Conservation (phyloP, 768 basidiomycete species). For the Royoungia palumana region DNA sequence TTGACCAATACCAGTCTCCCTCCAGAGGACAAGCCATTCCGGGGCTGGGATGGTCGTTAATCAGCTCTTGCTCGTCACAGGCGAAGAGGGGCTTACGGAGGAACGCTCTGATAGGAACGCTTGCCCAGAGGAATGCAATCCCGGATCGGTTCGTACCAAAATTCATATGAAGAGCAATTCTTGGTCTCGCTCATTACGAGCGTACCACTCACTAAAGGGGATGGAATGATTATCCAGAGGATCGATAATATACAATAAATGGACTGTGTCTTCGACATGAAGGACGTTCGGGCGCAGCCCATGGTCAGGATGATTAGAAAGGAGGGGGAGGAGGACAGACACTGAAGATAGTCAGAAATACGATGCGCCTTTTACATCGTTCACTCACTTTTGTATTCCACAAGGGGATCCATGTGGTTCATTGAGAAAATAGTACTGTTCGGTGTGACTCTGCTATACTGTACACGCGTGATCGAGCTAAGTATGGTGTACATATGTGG, state of each 20-base stretch:
- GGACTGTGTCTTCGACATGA: background rate
- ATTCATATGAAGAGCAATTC: slow-evolving; percentile 14
- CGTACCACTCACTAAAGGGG: slow-evolving; percentile 6
- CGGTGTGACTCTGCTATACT: background rate
- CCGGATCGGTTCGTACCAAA: slow-evolving; percentile 13
- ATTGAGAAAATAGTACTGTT: background rate
- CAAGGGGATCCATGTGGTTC: background rate
- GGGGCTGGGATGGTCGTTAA: slow-evolving; percentile 3
- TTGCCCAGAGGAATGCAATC: slow-evolving; percentile 10
- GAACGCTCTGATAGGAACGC: slow-evolving; percentile 3
- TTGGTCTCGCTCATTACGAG: slow-evolving; percentile 5
- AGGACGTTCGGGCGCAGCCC: slow-evolving; percentile 5
- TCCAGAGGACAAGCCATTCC: slow-evolving; percentile 7
- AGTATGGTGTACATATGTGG: too few relatives aligned
- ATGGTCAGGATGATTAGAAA: background rate
- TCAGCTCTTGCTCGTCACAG: background rate
- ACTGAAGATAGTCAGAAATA: background rate
- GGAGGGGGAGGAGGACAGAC: background rate
- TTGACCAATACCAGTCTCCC: slow-evolving; percentile 17
- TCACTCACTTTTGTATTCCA: slow-evolving; percentile 4
- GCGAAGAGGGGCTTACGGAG: slow-evolving; percentile 10
- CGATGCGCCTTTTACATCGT: background rate
- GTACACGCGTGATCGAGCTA: too few relatives aligned
- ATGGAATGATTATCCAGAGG: slow-evolving; percentile 8
- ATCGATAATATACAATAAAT: background rate